Base-by-base conservation (phyloP, 352 stramenopile genomes). In the Blastocystis sp. region DNA sequence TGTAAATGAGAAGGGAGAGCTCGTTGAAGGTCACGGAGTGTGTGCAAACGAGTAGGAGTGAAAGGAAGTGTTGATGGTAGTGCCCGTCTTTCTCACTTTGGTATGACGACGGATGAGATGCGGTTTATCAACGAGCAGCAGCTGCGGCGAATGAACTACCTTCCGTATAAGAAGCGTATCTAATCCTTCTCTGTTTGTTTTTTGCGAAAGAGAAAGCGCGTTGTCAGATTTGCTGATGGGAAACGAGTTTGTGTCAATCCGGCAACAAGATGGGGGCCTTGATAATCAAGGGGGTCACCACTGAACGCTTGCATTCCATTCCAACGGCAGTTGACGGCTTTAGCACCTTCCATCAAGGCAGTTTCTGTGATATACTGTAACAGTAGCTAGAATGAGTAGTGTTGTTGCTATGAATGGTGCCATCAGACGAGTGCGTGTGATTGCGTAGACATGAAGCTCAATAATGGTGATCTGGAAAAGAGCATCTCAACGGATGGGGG, bases 51-150 rank as follows among this genome's bases (percentile, higher is more conserved):
- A 85, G 75, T 72, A 36, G 1, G 46, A 9, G 2, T 4, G 4
- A 27, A 6, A 32, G n/a, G 11, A 14, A 9, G n/a, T 59, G 0
- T 72, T 11, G 32, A 51, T 40, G 71, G 53, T 72, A 85, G 75
- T 81, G 69, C 69, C n/a, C 29, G 49, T 21, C 51, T 81, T 29
- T 81, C 69, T 42, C 69, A 81, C 36, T 81, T 81, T 32, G 69
- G 69, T 32, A 81, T 81, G 69, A 51, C 56, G 11, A 81, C 69
- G 1, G 69, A 81, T 11, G 69, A 81, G 46, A 81, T 81, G 69
- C 69, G 69, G 11, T 81, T 81, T 64, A 81, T 81, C 46, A 81
- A 81, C 46, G 69, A 81, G 69, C 69, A 81, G 53, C 69, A 81
- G 36, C n/a, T 81, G 36, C 42, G 69, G 11, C 29, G 69, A 42